Conservation (phyloP, 139 green algal species). For the Tetradesmus lagerheimii region DNA sequence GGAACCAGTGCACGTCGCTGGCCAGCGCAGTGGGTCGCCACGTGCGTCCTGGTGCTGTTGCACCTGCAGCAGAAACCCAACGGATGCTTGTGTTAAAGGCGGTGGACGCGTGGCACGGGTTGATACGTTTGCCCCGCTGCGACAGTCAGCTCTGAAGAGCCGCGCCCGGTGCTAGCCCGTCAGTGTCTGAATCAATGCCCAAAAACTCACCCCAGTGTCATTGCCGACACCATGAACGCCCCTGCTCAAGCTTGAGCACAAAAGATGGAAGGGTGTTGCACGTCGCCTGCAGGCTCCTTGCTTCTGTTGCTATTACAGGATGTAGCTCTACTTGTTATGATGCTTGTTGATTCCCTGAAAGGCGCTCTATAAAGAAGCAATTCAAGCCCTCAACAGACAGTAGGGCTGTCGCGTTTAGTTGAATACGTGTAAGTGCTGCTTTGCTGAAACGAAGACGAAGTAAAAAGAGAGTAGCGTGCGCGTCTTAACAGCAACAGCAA, state of each 20-base stretch:
- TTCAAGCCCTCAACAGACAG: neutral
- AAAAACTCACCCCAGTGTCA: neutral
- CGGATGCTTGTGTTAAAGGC: neutral
- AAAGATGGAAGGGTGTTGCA: neutral
- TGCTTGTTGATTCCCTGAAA: no score
- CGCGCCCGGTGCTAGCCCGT: neutral
- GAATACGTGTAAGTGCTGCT: neutral
- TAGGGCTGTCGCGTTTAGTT: neutral
- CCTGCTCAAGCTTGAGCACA: no score
- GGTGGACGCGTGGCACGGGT: neutral
- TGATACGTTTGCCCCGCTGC: neutral
- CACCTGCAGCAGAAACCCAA: neutral
- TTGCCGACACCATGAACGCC: neutral
- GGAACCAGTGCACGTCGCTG: conserved; percentile 9
- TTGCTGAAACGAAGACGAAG: neutral
- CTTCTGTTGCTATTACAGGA: no score
- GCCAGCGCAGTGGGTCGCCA: neutral
- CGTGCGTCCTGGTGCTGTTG: neutral
- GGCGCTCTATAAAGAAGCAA: neutral
- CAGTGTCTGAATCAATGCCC: neutral
- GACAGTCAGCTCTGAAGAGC: neutral
- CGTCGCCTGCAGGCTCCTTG: neutral
- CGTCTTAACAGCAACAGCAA: neutral
- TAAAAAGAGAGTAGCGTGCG: no score
- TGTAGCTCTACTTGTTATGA: no score